Conservation (phyloP, 352 stramenopile genomes). For the Globisporangium irregulare region DNA sequence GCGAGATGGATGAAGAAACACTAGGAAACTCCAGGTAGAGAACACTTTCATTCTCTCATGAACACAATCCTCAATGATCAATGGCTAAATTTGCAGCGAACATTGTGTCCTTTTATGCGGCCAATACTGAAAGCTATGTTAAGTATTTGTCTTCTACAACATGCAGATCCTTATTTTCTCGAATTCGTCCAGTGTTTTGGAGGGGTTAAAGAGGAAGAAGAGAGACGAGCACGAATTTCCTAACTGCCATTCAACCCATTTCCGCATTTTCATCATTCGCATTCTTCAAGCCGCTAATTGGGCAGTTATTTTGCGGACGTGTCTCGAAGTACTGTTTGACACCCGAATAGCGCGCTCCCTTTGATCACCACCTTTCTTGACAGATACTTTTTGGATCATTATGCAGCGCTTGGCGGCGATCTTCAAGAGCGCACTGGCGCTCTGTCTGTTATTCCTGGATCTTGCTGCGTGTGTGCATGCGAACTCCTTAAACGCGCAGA, state of each 20-base stretch:
- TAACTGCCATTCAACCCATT: background rate
- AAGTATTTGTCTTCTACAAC: too few species aligned
- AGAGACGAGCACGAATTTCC: background rate
- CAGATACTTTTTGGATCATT: background rate
- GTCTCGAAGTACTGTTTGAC: background rate
- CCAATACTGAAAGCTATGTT: too few species aligned
- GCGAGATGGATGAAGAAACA: too few species aligned
- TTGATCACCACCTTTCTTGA: background rate
- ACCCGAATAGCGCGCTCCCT: background rate
- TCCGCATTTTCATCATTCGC: background rate
- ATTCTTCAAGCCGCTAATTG: background rate
- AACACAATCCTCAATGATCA: too few species aligned
- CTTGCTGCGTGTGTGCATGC: background rate
- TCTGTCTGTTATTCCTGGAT: background rate
- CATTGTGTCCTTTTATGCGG: too few species aligned
- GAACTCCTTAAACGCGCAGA: background rate
- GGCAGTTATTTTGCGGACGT: too few species aligned
- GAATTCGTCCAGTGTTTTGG: too few species aligned
- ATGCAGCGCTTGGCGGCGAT: background rate
- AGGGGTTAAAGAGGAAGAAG: background rate
- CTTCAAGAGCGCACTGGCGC: background rate
- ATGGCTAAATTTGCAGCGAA: too few species aligned
- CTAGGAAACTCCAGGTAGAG: too few species aligned
- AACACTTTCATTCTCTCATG: too few species aligned
- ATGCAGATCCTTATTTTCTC: too few species aligned